Conservation (phyloP, 2,329 filamentous ascomycete species). For the Pseudocercospora fijiensis region DNA sequence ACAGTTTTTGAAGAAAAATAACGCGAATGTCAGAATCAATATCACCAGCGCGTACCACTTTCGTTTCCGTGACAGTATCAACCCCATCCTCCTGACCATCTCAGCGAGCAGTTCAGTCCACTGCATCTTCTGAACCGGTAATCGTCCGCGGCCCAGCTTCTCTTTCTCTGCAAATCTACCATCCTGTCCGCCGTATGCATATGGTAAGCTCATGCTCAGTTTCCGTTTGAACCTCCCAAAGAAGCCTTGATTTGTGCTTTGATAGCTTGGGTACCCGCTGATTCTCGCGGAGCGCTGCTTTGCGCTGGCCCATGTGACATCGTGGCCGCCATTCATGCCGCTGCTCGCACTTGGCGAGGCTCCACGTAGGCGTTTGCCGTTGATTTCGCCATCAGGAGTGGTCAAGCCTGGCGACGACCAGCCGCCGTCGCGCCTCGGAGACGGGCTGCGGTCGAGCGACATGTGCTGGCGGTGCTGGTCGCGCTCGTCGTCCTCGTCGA, state of each 20-base stretch:
- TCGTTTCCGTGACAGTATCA: slow-evolving; percentile 34
- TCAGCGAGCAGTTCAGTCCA: slow-evolving; percentile 21
- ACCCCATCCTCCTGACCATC: slow-evolving; percentile 29
- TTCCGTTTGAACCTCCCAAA: slow-evolving; percentile 80
- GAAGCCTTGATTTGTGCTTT: slow-evolving; percentile 78
- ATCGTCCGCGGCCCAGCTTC: slow-evolving; percentile 61
- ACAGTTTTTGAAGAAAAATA: slow-evolving; percentile 33
- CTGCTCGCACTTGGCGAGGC: slow-evolving; percentile 56
- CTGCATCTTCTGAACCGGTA: slow-evolving; percentile 8
- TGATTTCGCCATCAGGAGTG: slow-evolving; percentile 53
- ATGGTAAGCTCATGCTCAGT: slow-evolving; percentile 73
- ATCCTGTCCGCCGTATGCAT: slow-evolving; percentile 54
- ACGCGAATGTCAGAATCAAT: slow-evolving; percentile 24
- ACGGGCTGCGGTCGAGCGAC: slow-evolving; percentile 85
- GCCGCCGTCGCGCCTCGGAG: slow-evolving; percentile 77
- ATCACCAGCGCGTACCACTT: slow-evolving; percentile 32
- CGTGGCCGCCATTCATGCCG: slow-evolving; percentile 48
- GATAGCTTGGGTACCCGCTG: slow-evolving; percentile 71
- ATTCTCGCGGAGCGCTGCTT: slow-evolving; percentile 73
- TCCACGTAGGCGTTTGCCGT: slow-evolving; percentile 61
- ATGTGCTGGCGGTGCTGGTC: slow-evolving; percentile 49
- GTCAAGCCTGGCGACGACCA: slow-evolving; percentile 80
- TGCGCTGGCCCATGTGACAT: slow-evolving; percentile 77
- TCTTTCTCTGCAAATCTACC: slow-evolving; percentile 70
- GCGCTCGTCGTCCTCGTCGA: slow-evolving; percentile 29